A percentile compares a stretch with the other conserved stretches of the same genome.
These are phyloP conservation scores for Mrakia gelida DNA, from an alignment of 768 basidiomycete species.

Conservation along the genomic window DNA sequence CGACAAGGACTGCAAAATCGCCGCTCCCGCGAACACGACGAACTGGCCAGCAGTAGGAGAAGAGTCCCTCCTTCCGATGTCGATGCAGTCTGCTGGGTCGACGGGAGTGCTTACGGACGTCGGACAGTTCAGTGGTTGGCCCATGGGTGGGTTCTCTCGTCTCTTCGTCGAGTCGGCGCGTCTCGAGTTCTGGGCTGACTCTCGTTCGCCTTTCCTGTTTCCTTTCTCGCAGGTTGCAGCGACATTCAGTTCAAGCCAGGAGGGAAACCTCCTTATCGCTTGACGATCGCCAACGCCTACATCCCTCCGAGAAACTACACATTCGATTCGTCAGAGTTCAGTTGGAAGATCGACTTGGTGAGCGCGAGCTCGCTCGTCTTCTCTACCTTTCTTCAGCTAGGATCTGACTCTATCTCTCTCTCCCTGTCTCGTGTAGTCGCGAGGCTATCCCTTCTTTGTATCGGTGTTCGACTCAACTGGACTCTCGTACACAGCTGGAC, in stretches of 20 bases:
- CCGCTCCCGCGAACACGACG: neutral
- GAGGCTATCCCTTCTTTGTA: neutral
- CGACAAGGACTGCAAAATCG: neutral
- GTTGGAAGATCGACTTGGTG: constrained; percentile 3
- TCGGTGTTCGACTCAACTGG: constrained; percentile 5
- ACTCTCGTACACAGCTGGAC: constrained; percentile 1
- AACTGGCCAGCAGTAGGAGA: neutral
- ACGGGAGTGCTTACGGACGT: neutral
- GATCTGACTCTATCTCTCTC: neutral
- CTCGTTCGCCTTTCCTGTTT: neutral
- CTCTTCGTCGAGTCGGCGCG: neutral
- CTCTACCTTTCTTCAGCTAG: neutral
- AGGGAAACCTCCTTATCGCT: neutral
- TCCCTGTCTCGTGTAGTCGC: neutral
- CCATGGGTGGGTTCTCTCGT: neutral
- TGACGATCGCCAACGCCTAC: constrained; percentile 7
- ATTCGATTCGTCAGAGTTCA: neutral
- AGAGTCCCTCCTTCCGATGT: neutral
- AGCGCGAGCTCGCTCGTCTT: neutral
- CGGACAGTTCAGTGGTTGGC: neutral
- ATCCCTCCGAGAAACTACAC: constrained; percentile 2
- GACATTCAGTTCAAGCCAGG: neutral
- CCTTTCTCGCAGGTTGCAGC: neutral
- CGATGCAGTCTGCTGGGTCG: neutral
- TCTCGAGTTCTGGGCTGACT: neutral